Base-by-base conservation (phyloP, 805 yeast genomes). In the Wickerhamomyces alni region DNA sequence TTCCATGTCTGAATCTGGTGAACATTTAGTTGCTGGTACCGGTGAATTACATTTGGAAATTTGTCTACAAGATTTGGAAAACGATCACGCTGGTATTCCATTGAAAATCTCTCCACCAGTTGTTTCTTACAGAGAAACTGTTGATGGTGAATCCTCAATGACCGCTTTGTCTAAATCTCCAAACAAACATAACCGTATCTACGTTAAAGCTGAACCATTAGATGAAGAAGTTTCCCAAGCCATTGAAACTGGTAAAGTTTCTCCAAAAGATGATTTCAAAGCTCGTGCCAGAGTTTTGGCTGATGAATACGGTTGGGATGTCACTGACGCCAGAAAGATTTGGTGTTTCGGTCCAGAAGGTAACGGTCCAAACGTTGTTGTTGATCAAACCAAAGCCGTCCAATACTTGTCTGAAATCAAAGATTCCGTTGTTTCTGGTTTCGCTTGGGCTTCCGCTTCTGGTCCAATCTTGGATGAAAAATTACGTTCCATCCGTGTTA, bases 261-360 rank as follows among this genome's bases (percentile, higher is more conserved):
- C 79, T 74, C 86, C 98, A 69, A 83, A 91, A 75, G 98, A 91
- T 65, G 99, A 91, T 78, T 79, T 91, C 87, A 91, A 91, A 82
- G 85, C 87, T 62, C 89, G 99, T 81, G 99, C 98, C 61, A 89
- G 98, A 83, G 63, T 87, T 67, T 78, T 91, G 80, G 98, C 98
- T 67, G 98, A 91, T 70, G 96, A 93, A 70, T 93, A 72, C 83
- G 96, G 91, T 60, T 91, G 99, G 99, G 98, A 91, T 69, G 97
- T 93, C 69, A 81, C 96, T 60, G 99, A 91, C 68, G 99, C 97
- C 75, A 89, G 99, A 85, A 91, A 93, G 93, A 93, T 91, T 68
- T 91, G 99, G 99, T 87, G 96, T 85, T 91, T 91, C 88, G 99
- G 99, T 78, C 98, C 99, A 69, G 99, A 91, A 67, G 97, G 97